Evolutionary conservation across 2,329 filamentous ascomycete species (phyloP).

Genomic region (Harringtonia lauricola): DNA sequence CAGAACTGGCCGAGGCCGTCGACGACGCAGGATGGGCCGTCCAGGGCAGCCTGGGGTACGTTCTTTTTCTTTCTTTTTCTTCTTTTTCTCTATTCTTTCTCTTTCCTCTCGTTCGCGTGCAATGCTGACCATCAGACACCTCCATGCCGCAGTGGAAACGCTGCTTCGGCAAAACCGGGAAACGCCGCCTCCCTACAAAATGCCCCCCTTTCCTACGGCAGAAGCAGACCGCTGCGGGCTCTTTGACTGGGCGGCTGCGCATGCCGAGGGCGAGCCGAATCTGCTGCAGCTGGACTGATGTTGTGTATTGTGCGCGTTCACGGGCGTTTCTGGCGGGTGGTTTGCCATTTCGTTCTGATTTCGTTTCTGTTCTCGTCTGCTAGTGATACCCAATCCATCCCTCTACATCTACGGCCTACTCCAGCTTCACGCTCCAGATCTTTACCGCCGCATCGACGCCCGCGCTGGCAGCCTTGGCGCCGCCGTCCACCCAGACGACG

Average conservation of each 20-base stretch:
- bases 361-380: not conserved
- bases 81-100: not conserved
- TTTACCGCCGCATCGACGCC: slow-evolving; percentile 88
- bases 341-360: not conserved
- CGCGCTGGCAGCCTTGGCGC: slow-evolving; percentile 59
- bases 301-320: not conserved
- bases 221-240: slow-evolving; percentile 18
- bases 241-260: slow-evolving; percentile 20
- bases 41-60: slow-evolving; percentile 56
- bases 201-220: slow-evolving; percentile 18
- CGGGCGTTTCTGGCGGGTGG: not conserved
- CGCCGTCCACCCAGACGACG: slow-evolving; percentile 61
- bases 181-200: slow-evolving; percentile 13
- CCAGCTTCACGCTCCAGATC: slow-evolving; percentile 62
- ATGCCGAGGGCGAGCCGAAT: slow-evolving; percentile 1
- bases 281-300: slow-evolving; percentile 7
- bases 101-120: no score
- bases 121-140: slow-evolving; percentile 10
- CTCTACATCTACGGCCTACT: no score
- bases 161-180: slow-evolving; percentile 11
- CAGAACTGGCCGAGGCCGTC: slow-evolving; percentile 71
- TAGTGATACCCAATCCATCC: no score
- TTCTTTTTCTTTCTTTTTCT: slow-evolving; percentile 1
- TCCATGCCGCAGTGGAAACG: slow-evolving; percentile 14
- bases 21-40: slow-evolving; percentile 65